Evolutionary conservation across 495 filamentous ascomycete genomes (phyloP).

Genomic region (Xylaria longipes): DNA sequence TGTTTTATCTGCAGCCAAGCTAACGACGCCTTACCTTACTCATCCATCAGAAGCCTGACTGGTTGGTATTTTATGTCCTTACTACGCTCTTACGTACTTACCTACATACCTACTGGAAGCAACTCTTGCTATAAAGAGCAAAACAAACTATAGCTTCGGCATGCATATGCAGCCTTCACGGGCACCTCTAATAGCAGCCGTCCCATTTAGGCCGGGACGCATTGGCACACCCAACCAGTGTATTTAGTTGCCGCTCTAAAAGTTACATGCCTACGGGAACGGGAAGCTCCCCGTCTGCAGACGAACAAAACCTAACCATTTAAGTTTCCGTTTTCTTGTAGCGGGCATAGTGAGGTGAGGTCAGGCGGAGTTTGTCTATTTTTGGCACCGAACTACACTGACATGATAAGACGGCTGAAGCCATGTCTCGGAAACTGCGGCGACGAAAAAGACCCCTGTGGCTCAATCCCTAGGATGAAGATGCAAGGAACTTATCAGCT

Average conservation of each 20-base stretch:
- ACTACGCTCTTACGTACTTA: not conserved
- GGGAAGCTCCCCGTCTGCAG: not conserved
- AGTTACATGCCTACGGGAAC: not conserved
- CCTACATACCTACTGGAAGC: not conserved
- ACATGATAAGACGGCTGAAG: not conserved
- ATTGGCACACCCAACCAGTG: not conserved
- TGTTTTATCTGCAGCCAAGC: not conserved
- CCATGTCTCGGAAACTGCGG: not conserved
- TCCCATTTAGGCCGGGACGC: not conserved
- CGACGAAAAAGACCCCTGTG: not conserved
- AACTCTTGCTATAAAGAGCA: not conserved
- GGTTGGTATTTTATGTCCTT: not conserved
- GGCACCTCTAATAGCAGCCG: not conserved
- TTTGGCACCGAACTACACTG: not conserved
- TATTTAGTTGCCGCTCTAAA: not conserved
- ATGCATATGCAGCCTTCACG: not conserved
- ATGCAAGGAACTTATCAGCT: not conserved
- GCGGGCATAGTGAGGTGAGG: not conserved
- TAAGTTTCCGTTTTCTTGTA: not conserved
- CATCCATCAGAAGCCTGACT: conserved; percentile 13
- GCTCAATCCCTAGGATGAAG: not conserved
- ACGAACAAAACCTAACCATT: not conserved
- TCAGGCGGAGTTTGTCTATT: not conserved
- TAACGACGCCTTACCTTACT: not conserved
- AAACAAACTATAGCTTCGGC: not conserved